These are phyloP conservation scores for Thalassiosira ordinaria DNA, from an alignment of 352 stramenopile species.

Conservation along the genomic window DNA sequence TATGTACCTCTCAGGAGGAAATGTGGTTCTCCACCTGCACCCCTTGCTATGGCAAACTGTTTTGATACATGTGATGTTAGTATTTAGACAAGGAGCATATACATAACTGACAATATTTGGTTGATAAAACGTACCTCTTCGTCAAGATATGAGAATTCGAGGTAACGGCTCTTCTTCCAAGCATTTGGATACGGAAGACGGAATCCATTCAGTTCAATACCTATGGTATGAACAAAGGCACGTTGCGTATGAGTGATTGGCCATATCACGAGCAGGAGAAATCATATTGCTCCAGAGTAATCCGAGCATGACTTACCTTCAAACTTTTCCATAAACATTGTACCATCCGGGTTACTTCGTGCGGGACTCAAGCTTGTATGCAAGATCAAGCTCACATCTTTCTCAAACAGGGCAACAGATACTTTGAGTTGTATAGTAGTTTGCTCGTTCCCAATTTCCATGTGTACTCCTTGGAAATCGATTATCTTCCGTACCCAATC, in stretches of 20 bases:
- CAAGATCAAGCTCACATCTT: background rate
- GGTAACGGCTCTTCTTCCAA: slow-evolving; percentile 28
- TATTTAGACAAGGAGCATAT: too few relatives aligned
- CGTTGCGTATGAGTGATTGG: too few relatives aligned
- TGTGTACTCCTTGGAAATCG: slow-evolving; percentile 28
- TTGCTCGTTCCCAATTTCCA: slow-evolving; percentile 31
- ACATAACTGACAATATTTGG: too few relatives aligned
- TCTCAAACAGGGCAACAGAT: slow-evolving; percentile 11
- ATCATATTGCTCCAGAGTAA: too few relatives aligned
- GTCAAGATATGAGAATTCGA: slow-evolving; percentile 27
- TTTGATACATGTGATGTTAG: too few relatives aligned
- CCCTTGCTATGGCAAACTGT: slow-evolving; percentile 12
- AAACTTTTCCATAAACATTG: slow-evolving; percentile 30
- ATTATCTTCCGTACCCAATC: slow-evolving; percentile 9
- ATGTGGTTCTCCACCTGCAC: slow-evolving; percentile 12
- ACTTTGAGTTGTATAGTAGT: slow-evolving; percentile 20
- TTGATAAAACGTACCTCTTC: too few relatives aligned
- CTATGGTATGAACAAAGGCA: too few relatives aligned
- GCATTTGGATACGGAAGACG: slow-evolving; percentile 21
- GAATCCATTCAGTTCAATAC: slow-evolving; percentile 17
- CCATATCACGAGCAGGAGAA: too few relatives aligned
- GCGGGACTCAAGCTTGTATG: slow-evolving; percentile 14
- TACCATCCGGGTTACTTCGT: slow-evolving; percentile 12
- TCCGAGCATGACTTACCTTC: too few relatives aligned
- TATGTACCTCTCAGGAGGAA: slow-evolving; percentile 25